phyloP scores from a whole-genome alignment of 2,329 filamentous ascomycete genomes.

The Stemphylium lycopersici region DNA sequence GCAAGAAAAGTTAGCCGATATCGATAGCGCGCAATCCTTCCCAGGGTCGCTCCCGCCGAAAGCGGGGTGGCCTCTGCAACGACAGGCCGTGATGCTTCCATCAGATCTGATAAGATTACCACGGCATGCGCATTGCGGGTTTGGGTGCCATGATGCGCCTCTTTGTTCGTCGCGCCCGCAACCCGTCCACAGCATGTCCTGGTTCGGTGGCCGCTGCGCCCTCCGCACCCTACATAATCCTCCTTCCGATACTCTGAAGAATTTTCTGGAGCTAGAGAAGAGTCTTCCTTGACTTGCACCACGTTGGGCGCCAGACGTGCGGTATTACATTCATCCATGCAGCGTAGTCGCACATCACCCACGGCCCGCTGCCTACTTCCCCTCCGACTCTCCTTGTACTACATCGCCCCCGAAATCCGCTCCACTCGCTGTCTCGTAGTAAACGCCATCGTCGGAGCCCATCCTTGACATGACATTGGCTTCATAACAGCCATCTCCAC shows the following conservation, averaged over 20 bases:
- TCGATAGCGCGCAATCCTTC: slow-evolving; percentile 20
- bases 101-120: slow-evolving; percentile 39
- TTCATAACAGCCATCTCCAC: slow-evolving; percentile 29
- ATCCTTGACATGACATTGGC: slow-evolving; percentile 24
- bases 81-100: slow-evolving; percentile 19
- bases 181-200: slow-evolving; percentile 17
- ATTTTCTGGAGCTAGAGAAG: slow-evolving; percentile 38
- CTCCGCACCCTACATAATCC: slow-evolving; percentile 24
- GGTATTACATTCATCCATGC: slow-evolving; percentile 30
- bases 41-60: slow-evolving; percentile 9
- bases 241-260: slow-evolving; percentile 23
- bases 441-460: slow-evolving; percentile 7
- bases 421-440: slow-evolving; percentile 19
- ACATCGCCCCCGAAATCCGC: slow-evolving; percentile 21
- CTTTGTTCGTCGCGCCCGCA: slow-evolving; percentile 24
- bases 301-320: slow-evolving; percentile 35
- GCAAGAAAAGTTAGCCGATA: slow-evolving; percentile 36
- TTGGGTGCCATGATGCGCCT: slow-evolving; percentile 8
- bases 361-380: slow-evolving; percentile 26
- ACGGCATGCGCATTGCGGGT: neutral
- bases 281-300: slow-evolving; percentile 24
- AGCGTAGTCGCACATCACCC: slow-evolving; percentile 26
- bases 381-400: slow-evolving; percentile 24
- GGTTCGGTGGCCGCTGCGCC: slow-evolving; percentile 20
- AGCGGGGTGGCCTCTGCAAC: slow-evolving; percentile 12